These are phyloP conservation scores for Boletales sp. DNA, from an alignment of 768 basidiomycete genomes.

Conservation along the genomic window DNA sequence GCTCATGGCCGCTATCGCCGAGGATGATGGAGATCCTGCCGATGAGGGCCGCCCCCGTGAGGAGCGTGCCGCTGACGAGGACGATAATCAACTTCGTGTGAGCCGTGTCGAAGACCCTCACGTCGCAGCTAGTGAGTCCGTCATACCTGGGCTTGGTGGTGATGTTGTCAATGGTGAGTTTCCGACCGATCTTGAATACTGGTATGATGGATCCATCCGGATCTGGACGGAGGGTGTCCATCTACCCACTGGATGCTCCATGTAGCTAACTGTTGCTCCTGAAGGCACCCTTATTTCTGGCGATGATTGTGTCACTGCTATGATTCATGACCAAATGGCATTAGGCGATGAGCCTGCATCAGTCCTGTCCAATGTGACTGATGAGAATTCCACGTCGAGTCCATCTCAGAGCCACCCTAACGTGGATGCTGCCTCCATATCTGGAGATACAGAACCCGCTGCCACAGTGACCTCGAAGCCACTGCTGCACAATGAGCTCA, in stretches of 20 bases:
- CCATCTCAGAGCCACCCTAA: conserved; percentile 20
- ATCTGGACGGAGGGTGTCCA: conserved; percentile 40
- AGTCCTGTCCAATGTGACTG: conserved; percentile 18
- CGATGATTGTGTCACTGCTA: conserved; percentile 12
- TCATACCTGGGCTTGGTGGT: conserved; percentile 31
- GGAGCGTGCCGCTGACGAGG: conserved; percentile 44
- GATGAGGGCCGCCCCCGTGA: conserved; percentile 57
- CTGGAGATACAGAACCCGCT: conserved; percentile 18
- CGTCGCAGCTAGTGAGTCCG: conserved; percentile 31
- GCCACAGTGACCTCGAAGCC: conserved; percentile 21
- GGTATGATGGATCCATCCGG: conserved; percentile 46
- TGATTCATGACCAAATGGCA: conserved; percentile 15
- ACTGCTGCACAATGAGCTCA: conserved; percentile 5
- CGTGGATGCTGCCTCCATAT: conserved; percentile 15
- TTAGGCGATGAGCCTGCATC: conserved; percentile 25
- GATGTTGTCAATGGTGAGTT: conserved; percentile 52
- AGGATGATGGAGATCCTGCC: conserved; percentile 58
- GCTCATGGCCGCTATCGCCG: conserved; percentile 85
- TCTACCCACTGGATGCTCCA: conserved; percentile 40
- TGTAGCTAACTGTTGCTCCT: conserved; percentile 51
- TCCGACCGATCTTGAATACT: conserved; percentile 29
- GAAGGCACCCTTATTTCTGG: conserved; percentile 40
- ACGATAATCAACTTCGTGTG: conserved; percentile 42
- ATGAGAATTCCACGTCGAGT: conserved; percentile 10
- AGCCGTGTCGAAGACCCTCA: conserved; percentile 39